Evolutionary conservation across 768 basidiomycete species (phyloP).

Genomic region (Artomyces pyxidatus): DNA sequence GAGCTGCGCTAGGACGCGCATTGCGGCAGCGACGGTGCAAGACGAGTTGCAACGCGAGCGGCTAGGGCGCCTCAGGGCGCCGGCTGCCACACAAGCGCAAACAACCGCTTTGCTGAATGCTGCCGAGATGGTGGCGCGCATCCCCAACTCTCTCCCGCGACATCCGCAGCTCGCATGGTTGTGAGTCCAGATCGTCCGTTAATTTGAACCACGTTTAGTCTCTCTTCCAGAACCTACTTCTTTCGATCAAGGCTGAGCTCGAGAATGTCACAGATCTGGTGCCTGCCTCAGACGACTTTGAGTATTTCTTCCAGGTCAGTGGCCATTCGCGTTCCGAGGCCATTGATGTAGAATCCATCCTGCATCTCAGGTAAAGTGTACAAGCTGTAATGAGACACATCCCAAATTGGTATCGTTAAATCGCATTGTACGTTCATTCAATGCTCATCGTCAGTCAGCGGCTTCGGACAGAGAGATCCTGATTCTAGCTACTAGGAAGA

Average conservation of each 20-base stretch:
- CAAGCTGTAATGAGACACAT: constrained; percentile 69
- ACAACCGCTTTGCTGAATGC: constrained; percentile 6
- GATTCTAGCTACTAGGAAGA: constrained; percentile 54
- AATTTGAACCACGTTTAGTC: too few species aligned
- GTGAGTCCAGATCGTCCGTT: too few species aligned
- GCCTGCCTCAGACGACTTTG: constrained; percentile 61
- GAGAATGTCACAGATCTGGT: constrained; percentile 68
- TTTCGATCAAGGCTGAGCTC: constrained; percentile 73
- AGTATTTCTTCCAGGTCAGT: constrained; percentile 70
- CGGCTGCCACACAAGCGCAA: constrained; percentile 12
- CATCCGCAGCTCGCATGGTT: constrained; percentile 33
- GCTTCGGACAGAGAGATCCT: too few species aligned
- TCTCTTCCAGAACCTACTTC: constrained; percentile 40
- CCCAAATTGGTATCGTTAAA: constrained; percentile 68
- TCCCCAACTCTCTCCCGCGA: too few species aligned
- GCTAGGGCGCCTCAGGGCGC: neutral
- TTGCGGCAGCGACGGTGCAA: neutral
- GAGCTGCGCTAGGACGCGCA: neutral
- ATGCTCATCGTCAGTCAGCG: too few species aligned
- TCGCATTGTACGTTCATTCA: constrained; percentile 41
- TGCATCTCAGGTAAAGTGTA: constrained; percentile 59
- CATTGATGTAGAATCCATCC: constrained; percentile 2
- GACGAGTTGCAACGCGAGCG: neutral
- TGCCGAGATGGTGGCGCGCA: constrained; percentile 14
- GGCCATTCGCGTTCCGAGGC: neutral